Base-by-base conservation (phyloP, 1,284 basidiomycete species). In the Pisolithus thermaeus region DNA sequence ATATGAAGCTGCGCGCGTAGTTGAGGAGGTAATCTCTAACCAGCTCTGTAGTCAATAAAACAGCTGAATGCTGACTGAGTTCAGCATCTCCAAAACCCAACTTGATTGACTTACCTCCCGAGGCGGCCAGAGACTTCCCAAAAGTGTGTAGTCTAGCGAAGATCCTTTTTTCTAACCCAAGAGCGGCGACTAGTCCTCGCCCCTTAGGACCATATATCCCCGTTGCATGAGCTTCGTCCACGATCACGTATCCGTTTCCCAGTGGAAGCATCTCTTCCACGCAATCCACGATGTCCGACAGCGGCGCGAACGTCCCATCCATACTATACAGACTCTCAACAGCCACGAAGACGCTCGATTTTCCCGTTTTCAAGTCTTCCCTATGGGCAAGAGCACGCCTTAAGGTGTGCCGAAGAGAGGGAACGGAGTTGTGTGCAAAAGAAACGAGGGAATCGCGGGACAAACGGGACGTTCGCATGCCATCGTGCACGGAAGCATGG, bases 241-340 rank as follows among this genome's bases (percentile, higher is more conserved):
- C 86, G 11, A 93, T 66, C n/a, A 92, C 63, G 61, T 89, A 78
- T 5, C 74, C 80, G 58, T 90, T 88, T 2, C 77, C 76, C 4
- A 61, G 53, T 0, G 85, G 84, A 36, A 92, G 75, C 23, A 79
- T 58, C 23, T 75, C 69, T 37, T 87, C 83, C 38, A 89, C 61
- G 3, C 76, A 60, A 14, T 78, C 74, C 14, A 84, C 76, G 50
- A 97, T 84, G 35, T 80, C 76, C 6, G 57, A 55, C 14, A 97
- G 73, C 1, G 92, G 92, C 1, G 90, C 81, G 53, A 95, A 77
- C 45, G 93, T 95, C 16, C 95, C 95, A 61, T 97, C 95, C 95
- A 97, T 98, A 55, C 88, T 92, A 64, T 98, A 97, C 51, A 97
- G 70, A 41, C 83, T 84, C 73, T 97, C 95, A 16, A 97, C 81